A percentile compares a stretch with the other conserved stretches of the same genome.
Evolutionary conservation across 495 filamentous ascomycete species (phyloP).

Genomic region (Mycothermus thermophilus): DNA sequence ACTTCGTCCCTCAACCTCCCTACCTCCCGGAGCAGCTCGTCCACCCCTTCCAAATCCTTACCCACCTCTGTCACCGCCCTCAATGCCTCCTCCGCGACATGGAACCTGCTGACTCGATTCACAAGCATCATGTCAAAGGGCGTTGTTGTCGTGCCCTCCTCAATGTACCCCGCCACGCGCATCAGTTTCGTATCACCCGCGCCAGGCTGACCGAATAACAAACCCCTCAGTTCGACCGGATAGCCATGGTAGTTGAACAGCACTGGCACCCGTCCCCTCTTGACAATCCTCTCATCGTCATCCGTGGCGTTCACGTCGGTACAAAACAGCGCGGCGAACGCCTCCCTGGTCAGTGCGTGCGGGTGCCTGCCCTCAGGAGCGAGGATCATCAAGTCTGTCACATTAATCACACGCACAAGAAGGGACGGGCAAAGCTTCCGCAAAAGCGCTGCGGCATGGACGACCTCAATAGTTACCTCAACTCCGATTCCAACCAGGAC

Average conservation of each 20-base stretch:
- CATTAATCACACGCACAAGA: slow-evolving; percentile 52
- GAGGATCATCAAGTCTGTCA: slow-evolving; percentile 61
- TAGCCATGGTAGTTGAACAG: slow-evolving; percentile 68
- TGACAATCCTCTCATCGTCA: no score
- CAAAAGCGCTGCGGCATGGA: slow-evolving; percentile 48
- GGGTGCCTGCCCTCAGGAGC: slow-evolving; percentile 46
- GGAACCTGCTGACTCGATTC: slow-evolving; percentile 49
- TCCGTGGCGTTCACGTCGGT: no score
- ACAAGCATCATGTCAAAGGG: slow-evolving; percentile 64
- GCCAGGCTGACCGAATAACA: slow-evolving; percentile 53
- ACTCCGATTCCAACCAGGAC: slow-evolving; percentile 58
- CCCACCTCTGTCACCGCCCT: slow-evolving; percentile 3
- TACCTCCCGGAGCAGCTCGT: slow-evolving; percentile 36
- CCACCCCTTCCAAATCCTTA: slow-evolving; percentile 26
- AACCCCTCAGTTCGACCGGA: slow-evolving; percentile 44
- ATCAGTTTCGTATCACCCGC: slow-evolving; percentile 32
- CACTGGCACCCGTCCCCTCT: slow-evolving; percentile 43
- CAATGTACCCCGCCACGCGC: slow-evolving; percentile 48
- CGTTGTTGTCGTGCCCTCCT: slow-evolving; percentile 60
- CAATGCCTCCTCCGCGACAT: slow-evolving; percentile 47
- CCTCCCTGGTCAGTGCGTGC: slow-evolving; percentile 41
- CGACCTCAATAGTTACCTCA: slow-evolving; percentile 57
- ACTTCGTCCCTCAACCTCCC: slow-evolving; percentile 36
- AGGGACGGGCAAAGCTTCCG: slow-evolving; percentile 38
- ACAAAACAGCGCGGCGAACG: slow-evolving; percentile 47